These are phyloP conservation scores for Lachancea sp. DNA, from an alignment of 805 yeast species.

Conservation along the genomic window DNA sequence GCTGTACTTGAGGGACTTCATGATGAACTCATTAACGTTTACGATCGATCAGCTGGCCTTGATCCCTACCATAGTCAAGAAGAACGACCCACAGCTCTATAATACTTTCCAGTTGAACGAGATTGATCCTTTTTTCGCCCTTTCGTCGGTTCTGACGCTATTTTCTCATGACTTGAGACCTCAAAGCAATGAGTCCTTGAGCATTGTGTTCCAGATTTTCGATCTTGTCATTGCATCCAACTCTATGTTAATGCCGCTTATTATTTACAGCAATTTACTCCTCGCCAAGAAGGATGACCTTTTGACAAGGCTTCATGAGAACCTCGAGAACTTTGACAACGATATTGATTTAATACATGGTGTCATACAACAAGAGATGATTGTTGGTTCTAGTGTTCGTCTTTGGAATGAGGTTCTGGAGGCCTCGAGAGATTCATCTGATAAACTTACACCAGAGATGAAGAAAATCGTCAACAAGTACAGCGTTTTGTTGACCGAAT, in stretches of 20 bases:
- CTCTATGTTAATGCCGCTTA: conserved; percentile 48
- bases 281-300: conserved; percentile 41
- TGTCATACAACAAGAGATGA: conserved; percentile 37
- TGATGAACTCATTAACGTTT: conserved; percentile 64
- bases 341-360: conserved; percentile 34
- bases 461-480: conserved; percentile 18
- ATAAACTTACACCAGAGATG: conserved; percentile 5
- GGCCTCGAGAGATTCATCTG: conserved; percentile 7
- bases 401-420: conserved; percentile 18
- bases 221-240: conserved; percentile 57
- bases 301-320: conserved; percentile 23
- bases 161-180: conserved; percentile 63
- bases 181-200: conserved; percentile 27
- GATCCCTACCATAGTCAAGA: conserved; percentile 54
- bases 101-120: conserved; percentile 31
- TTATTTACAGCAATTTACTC: conserved; percentile 55
- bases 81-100: conserved; percentile 42
- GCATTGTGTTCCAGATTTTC: conserved; percentile 54
- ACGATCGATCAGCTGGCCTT: conserved; percentile 59
- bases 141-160: conserved; percentile 72
- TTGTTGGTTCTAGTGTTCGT: conserved; percentile 13
- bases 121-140: conserved; percentile 57
- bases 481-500: conserved; percentile 25
- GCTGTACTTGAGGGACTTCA: conserved; percentile 70
- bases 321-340: conserved; percentile 25